phyloP scores from a whole-genome alignment of 1,284 basidiomycete genomes.

The Tylopilus sp. region DNA sequence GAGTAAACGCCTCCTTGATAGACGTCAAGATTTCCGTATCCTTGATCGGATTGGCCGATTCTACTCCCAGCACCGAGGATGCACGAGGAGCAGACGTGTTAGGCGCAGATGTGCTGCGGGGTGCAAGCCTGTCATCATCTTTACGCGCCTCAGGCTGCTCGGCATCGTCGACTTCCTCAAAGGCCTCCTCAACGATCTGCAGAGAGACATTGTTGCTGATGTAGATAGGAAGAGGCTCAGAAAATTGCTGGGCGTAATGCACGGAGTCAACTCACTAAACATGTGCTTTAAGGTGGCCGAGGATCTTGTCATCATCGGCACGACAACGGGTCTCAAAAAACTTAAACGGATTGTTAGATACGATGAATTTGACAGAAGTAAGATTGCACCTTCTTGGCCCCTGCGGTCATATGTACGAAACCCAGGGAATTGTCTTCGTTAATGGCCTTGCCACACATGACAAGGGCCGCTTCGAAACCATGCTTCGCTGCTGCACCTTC shows the following conservation, averaged over 20 bases:
- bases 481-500: slow-evolving; percentile 1
- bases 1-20: no score
- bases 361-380: not conserved
- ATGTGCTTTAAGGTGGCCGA: slow-evolving; percentile 13
- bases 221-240: no score
- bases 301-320: not conserved
- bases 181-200: not conserved
- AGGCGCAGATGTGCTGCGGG: no score
- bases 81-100: no score
- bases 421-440: slow-evolving; percentile 8
- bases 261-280: slow-evolving; percentile 5
- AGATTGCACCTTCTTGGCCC: not conserved
- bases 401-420: slow-evolving; percentile 6
- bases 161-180: not conserved
- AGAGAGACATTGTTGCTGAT: slow-evolving; percentile 1
- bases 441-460: slow-evolving; percentile 10
- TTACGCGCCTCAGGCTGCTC: no score
- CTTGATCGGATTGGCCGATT: no score
- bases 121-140: no score
- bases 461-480: slow-evolving; percentile 7
- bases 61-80: no score
- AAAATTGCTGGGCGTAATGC: no score
- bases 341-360: not conserved
- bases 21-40: no score
- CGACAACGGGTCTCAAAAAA: slow-evolving; percentile 6